These are phyloP conservation scores for carrot (Daucus carota) DNA, from an alignment of 129 eudicot species.

Conservation along the genomic window DNA sequence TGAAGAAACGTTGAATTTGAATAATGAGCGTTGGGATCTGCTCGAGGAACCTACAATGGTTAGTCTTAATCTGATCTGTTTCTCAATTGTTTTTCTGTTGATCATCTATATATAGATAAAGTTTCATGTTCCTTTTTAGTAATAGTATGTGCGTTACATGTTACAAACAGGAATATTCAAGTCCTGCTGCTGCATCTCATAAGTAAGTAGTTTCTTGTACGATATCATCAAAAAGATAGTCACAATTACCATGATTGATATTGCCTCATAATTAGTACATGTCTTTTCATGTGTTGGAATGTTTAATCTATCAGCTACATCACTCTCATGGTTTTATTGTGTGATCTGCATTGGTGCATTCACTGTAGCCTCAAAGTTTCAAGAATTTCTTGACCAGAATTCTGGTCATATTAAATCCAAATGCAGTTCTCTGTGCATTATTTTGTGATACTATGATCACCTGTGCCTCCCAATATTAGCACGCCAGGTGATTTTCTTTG, in stretches of 20 bases:
- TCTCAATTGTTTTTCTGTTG: neutral
- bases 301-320: neutral
- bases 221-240: neutral
- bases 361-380: neutral
- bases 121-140: neutral
- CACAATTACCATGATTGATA: neutral
- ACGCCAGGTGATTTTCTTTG: neutral
- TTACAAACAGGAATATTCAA: conserved; percentile 3
- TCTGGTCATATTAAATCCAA: neutral
- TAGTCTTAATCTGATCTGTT: neutral
- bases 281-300: neutral
- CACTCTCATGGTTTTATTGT: neutral
- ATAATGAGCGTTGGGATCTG: neutral
- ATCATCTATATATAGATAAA: neutral
- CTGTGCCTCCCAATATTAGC: neutral
- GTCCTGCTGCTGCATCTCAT: neutral
- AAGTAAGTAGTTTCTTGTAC: neutral
- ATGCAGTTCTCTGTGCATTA: neutral
- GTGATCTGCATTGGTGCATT: neutral
- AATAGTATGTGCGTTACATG: neutral
- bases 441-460: neutral
- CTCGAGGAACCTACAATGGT: conserved; percentile 5
- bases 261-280: neutral
- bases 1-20: conserved; percentile 37
- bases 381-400: neutral